phyloP scores from a whole-genome alignment of 805 yeast species.

The Yarrowia hollandica region DNA sequence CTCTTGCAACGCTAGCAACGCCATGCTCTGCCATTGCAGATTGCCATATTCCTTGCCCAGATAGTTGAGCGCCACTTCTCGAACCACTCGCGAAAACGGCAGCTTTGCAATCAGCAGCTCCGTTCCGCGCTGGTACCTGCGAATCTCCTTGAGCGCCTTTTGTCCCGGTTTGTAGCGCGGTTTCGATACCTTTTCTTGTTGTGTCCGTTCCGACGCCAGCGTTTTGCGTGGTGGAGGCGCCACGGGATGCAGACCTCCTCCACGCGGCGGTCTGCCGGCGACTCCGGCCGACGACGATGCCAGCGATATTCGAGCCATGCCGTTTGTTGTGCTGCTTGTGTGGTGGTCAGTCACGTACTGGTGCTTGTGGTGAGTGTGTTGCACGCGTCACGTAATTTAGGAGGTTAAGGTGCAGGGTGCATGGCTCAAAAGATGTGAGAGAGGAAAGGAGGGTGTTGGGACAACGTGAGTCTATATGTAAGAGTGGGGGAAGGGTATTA shows the following conservation, averaged over 20 bases:
- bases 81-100: constrained; percentile 95
- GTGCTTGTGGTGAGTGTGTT: background rate
- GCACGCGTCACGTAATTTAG: constrained; percentile 19
- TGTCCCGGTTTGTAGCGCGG: constrained; percentile 90
- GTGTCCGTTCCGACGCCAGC: background rate
- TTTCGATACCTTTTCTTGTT: background rate
- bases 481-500: background rate
- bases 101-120: constrained; percentile 92
- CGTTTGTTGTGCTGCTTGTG: background rate
- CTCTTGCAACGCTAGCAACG: constrained; percentile 97
- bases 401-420: background rate
- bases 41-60: constrained; percentile 52
- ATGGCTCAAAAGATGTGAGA: background rate
- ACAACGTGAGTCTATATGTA: background rate
- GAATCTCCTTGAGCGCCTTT: constrained; percentile 91
- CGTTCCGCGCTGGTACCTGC: constrained; percentile 96
- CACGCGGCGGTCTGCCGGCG: background rate
- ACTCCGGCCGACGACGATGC: constrained; percentile 6
- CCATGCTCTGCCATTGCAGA: constrained; percentile 95
- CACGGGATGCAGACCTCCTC: constrained; percentile 9
- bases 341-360: background rate
- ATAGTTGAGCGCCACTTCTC: constrained; percentile 75
- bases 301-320: constrained; percentile 16
- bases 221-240: background rate
- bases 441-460: background rate